Evolutionary conservation across 768 basidiomycete genomes (phyloP), one percentile per base, ranked within the genome.

Genomic region (Cytidiella melzeri): DNA sequence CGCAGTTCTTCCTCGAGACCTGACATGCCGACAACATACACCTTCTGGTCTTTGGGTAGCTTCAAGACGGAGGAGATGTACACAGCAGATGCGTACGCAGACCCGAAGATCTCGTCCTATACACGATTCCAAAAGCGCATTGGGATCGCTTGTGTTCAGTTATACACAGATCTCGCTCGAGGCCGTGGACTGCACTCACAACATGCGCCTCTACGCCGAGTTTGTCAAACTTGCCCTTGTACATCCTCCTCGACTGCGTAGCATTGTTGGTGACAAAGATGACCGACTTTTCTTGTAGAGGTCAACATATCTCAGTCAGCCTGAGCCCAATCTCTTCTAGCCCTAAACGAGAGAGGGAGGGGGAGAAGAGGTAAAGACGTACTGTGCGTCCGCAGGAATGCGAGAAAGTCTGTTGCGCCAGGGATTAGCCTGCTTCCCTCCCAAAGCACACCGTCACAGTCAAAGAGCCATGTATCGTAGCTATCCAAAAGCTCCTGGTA

Each of bases 251-350:
- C 4, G 92, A 95, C 69, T 97, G 95, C 48, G 85, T 90, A 41
- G 95, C 94, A 64, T 98, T 99, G 70, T 99, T 99, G 15, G 94
- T 97, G 44, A 96, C 93, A 61, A 98, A 98, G 9, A 97, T 68
- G 26, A 96, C 70, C 52, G 80, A 76, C 74, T 91, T 97, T 62
- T 76, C 92, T 92, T 65, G 50, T 49, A 46, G 30, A n/a, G n/a
- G n/a, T n/a, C n/a, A n/a, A n/a, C n/a, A n/a, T n/a, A n/a, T n/a
- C n/a, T n/a, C n/a, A n/a, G n/a, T n/a, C n/a, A n/a, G n/a, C n/a
- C n/a, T n/a, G n/a, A n/a, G n/a, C n/a, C n/a, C 21, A 37, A 51
- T 53, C 41, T 46, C 53, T 18, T 12, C 48, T 40, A 39, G 13
- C 45, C 37, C 28, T 45, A 41, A 45, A 47, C 13, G 27, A 44